phyloP scores from a whole-genome alignment of 1,284 basidiomycete genomes.

The Cryptococcus sp. region DNA sequence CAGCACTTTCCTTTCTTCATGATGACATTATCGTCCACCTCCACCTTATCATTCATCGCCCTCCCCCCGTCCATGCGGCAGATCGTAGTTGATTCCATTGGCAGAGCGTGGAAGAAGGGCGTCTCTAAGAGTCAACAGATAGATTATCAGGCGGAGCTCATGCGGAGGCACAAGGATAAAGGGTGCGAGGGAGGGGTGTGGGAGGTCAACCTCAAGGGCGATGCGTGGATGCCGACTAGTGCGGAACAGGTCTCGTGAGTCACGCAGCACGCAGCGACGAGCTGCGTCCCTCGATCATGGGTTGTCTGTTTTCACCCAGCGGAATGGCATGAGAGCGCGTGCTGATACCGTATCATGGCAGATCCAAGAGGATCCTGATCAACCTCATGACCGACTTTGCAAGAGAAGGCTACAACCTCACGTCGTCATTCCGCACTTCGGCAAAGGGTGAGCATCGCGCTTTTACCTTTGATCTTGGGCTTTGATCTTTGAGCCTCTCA shows the following conservation, averaged over 20 bases:
- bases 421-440: constrained; percentile 44
- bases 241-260: constrained; percentile 50
- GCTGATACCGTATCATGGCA: not conserved
- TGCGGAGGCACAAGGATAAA: constrained; percentile 43
- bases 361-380: constrained; percentile 48
- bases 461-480: too few species aligned
- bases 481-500: too few species aligned
- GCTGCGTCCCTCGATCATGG: too few species aligned
- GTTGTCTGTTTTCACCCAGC: too few species aligned
- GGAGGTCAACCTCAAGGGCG: constrained; percentile 45
- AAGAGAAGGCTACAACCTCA: constrained; percentile 37
- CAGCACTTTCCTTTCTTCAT: constrained; percentile 45
- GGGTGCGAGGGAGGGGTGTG: constrained; percentile 51
- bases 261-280: not conserved
- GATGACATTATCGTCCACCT: constrained; percentile 41
- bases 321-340: too few species aligned
- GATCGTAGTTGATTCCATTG: constrained; percentile 37
- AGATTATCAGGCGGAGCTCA: constrained; percentile 46
- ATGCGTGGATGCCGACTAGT: constrained; percentile 43
- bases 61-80: constrained; percentile 37
- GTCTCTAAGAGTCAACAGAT: constrained; percentile 34
- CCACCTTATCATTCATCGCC: constrained; percentile 47
- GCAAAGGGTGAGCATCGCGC: constrained; percentile 41
- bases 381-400: constrained; percentile 46
- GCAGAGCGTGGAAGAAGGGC: constrained; percentile 41